Evolutionary conservation across 768 basidiomycete species (phyloP).

Genomic region (Lactifluus volemus): DNA sequence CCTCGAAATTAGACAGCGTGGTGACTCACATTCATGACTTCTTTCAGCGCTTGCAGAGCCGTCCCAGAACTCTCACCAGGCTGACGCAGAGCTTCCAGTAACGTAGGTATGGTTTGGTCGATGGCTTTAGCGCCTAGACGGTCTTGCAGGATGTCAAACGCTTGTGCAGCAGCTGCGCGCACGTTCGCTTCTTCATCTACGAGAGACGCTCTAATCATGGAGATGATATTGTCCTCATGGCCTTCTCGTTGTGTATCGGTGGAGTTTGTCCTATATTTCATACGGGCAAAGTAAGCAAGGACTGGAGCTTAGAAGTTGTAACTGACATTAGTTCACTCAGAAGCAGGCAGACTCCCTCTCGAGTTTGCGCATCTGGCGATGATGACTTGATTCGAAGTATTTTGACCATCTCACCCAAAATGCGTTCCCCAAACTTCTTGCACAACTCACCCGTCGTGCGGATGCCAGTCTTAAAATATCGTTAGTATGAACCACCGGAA

Average conservation of each 20-base stretch:
- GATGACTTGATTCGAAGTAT: constrained; percentile 61
- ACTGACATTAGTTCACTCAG: constrained; percentile 81
- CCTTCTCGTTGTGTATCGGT: constrained; percentile 78
- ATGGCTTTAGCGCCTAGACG: constrained; percentile 85
- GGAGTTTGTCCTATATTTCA: constrained; percentile 60
- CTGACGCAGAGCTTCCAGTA: constrained; percentile 87
- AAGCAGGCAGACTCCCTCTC: constrained; percentile 82
- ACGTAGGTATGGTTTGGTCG: constrained; percentile 92
- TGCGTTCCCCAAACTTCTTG: constrained; percentile 91
- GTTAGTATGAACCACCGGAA: background rate
- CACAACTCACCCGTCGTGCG: constrained; percentile 84
- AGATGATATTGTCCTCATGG: constrained; percentile 82
- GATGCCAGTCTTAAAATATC: constrained; percentile 58
- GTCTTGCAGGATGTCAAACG: constrained; percentile 90
- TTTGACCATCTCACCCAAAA: constrained; percentile 74
- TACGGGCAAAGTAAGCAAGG: constrained; percentile 8
- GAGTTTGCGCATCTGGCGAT: constrained; percentile 53
- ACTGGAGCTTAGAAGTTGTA: background rate
- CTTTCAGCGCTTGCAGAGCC: constrained; percentile 83
- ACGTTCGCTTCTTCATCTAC: constrained; percentile 86
- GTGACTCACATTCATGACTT: constrained; percentile 81
- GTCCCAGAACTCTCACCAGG: constrained; percentile 94
- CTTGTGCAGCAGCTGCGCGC: constrained; percentile 79
- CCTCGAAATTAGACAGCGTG: background rate
- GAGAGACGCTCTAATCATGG: constrained; percentile 72